Conservation (phyloP, 2,329 filamentous ascomycete species). For the Lecanoromycetidae sp. region DNA sequence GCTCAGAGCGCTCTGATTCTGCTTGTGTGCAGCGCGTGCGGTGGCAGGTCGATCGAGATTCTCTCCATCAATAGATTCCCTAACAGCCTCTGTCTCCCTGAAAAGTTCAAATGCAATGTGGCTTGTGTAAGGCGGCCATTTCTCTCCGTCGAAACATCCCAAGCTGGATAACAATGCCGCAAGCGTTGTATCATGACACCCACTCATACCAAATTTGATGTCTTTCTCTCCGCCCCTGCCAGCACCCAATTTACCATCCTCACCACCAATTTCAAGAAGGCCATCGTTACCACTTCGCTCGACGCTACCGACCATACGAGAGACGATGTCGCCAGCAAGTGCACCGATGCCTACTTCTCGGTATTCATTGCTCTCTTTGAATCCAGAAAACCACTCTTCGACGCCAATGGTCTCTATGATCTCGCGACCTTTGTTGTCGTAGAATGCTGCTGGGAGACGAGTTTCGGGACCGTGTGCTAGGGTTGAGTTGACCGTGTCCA, state of each 20-base stretch:
- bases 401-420: constrained; percentile 63
- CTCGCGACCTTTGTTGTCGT: constrained; percentile 57
- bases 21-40: constrained; percentile 13
- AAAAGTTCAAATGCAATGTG: constrained; percentile 89
- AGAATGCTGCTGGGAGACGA: constrained; percentile 71
- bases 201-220: constrained; percentile 66
- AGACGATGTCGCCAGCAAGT: constrained; percentile 70
- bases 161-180: constrained; percentile 65
- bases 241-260: constrained; percentile 28
- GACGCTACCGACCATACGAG: constrained; percentile 58
- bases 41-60: constrained; percentile 6
- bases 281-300: constrained; percentile 45
- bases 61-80: constrained; percentile 21
- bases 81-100: constrained; percentile 28
- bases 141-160: constrained; percentile 59
- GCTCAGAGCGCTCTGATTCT: constrained; percentile 6
- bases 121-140: constrained; percentile 89
- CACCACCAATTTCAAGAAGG: constrained; percentile 37
- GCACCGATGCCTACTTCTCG: constrained; percentile 77
- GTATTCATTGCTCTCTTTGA: constrained; percentile 73
- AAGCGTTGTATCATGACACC: constrained; percentile 89
- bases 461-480: constrained; percentile 72
- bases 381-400: constrained; percentile 90
- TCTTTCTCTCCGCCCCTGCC: constrained; percentile 37
- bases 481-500: constrained; percentile 88